Evolutionary conservation across 2,329 filamentous ascomycete genomes (phyloP).

Genomic region (Aspergillus sp.): DNA sequence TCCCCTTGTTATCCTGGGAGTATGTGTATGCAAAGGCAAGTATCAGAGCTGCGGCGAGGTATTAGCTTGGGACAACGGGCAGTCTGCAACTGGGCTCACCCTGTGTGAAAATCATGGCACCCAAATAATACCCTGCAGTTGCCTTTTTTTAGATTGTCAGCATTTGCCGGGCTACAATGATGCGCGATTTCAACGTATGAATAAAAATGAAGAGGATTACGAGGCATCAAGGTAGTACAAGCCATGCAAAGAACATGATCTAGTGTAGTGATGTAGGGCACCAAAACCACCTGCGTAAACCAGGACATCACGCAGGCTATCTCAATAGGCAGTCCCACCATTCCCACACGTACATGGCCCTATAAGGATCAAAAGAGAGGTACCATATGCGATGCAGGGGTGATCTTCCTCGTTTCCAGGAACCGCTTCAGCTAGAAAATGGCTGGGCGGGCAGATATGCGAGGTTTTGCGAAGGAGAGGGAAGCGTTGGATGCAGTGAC

Average conservation of each 20-base stretch:
- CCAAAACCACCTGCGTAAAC: conserved; percentile 66
- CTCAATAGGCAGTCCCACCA: conserved; percentile 76
- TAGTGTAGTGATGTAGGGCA: conserved; percentile 62
- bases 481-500: conserved; percentile 20
- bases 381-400: conserved; percentile 65
- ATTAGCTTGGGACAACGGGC: conserved; percentile 29
- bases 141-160: conserved; percentile 43
- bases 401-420: conserved; percentile 82
- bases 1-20: conserved; percentile 80
- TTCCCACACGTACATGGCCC: conserved; percentile 70
- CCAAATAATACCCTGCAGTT: conserved; percentile 46
- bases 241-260: conserved; percentile 9
- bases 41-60: conserved; percentile 67
- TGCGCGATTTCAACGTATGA: conserved; percentile 1
- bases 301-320: conserved; percentile 60
- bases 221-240: conserved; percentile 25
- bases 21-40: conserved; percentile 84
- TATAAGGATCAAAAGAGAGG: conserved; percentile 64
- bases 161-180: conserved; percentile 29
- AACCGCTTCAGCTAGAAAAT: conserved; percentile 74
- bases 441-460: conserved; percentile 79
- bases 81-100: conserved; percentile 33
- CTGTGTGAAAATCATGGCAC: conserved; percentile 40
- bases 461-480: conserved; percentile 54
- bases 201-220: conserved; percentile 19